Evolutionary conservation across 2,329 filamentous ascomycete genomes (phyloP), one percentile per base, ranked within the genome.

Genomic region (Rhexocercosporidium sp.): DNA sequence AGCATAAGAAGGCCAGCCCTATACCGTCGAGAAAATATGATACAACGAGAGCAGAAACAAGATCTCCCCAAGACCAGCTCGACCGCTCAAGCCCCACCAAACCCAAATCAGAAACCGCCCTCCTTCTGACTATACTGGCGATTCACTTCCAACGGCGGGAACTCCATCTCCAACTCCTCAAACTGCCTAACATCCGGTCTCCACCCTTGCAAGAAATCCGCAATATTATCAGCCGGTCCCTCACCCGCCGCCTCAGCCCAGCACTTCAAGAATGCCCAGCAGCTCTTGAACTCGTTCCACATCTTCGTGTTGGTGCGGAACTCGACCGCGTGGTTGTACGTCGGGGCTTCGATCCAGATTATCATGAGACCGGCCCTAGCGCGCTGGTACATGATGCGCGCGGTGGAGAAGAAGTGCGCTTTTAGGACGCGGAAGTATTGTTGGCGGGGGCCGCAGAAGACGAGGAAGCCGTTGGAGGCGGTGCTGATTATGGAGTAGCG

Each of bases 251-350:
- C 31, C 27, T 62, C 49, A 53, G 37, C 14, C 62, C 62, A 65
- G 41, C 53, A 47, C 44, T 65, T 65, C 31, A 65, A 44, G 8
- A 65, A 59, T 3, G 54, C 62, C 62, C 62, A 65, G 59, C 62
- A 65, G 1, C 29, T 46, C 44, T 59, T 59, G 18, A 65, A 65
- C 12, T 22, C 29, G 5, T 51, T 59, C 62, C 53, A 64, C 27
- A 37, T 44, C 39, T 14, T 16, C 41, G n/a, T 34, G 41, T 60
- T 47, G 3, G n/a, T 31, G 31, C 39, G 49, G 18, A 64, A 47
- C 62, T 29, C 27, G 29, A 44, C 25, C 20, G n/a, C 39, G 39
- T 39, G 44, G 20, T 51, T 51, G 27, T 47, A 27, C 3, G 31
- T 57, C 8, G 54, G 47, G 9, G 49, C 29, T 31, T 59, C 62